These are phyloP conservation scores for Ustilago shanxiensis DNA, from an alignment of 1,284 basidiomycete genomes.

Conservation along the genomic window DNA sequence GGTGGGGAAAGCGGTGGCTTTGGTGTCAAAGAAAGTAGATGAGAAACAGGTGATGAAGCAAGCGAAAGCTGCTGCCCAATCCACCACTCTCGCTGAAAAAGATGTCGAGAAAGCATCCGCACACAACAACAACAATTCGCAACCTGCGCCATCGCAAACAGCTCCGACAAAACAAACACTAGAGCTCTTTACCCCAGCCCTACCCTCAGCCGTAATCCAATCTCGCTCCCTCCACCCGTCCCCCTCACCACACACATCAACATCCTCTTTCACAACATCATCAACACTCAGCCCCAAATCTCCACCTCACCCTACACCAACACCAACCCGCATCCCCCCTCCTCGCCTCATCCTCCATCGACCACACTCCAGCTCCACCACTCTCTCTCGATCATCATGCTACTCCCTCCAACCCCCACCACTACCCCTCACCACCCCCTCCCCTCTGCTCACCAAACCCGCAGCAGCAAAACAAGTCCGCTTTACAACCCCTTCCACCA, in stretches of 20 bases:
- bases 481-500: not conserved
- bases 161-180: not conserved
- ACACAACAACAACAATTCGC: not conserved
- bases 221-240: not conserved
- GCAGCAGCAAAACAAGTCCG: not conserved
- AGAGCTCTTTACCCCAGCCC: slow-evolving; percentile 21
- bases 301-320: not conserved
- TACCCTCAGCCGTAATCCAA: slow-evolving; percentile 27
- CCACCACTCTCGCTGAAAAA: not conserved
- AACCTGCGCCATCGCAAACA: not conserved
- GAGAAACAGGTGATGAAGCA: not conserved
- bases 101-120: not conserved
- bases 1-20: not conserved
- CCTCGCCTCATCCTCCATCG: not conserved
- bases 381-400: not conserved
- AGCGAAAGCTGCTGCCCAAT: not conserved
- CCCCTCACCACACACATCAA: not conserved
- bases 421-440: not conserved
- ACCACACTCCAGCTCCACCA: not conserved
- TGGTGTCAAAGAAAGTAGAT: not conserved
- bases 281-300: not conserved
- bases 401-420: not conserved
- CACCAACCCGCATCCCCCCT: not conserved
- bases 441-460: not conserved
- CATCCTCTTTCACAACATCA: not conserved